phyloP scores from a whole-genome alignment of 2,329 filamentous ascomycete genomes.

The Albophoma yamanashiensis region DNA sequence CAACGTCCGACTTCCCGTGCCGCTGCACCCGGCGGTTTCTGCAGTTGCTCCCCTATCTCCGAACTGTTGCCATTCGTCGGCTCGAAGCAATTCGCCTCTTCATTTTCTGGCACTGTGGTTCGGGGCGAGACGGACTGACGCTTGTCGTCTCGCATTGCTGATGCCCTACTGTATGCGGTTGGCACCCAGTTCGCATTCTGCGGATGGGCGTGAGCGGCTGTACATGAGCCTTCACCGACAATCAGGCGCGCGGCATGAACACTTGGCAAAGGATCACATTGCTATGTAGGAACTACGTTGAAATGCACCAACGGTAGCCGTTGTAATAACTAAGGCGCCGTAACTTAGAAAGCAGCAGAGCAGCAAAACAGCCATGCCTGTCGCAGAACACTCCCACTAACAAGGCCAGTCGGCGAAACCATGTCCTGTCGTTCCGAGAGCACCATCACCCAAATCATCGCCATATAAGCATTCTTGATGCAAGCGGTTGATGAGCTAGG shows the following conservation, averaged over 20 bases:
- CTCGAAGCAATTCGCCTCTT: not conserved
- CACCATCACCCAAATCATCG: not conserved
- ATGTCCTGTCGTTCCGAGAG: not conserved
- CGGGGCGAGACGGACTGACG: not conserved
- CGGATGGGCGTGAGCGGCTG: too few relatives aligned
- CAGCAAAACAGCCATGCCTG: not conserved
- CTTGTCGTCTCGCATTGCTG: too few relatives aligned
- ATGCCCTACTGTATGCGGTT: too few relatives aligned
- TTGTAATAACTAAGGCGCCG: not conserved
- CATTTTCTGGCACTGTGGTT: too few relatives aligned
- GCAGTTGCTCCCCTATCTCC: not conserved
- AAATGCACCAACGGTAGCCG: not conserved
- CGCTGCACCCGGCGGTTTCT: not conserved
- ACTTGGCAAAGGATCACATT: not conserved
- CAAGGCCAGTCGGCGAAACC: not conserved
- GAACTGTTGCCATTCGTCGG: not conserved
- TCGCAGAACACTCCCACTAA: not conserved
- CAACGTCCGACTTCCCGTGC: not conserved
- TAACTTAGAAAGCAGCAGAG: too few relatives aligned
- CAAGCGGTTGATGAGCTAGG: not conserved
- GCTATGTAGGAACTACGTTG: not conserved
- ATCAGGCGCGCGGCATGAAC: not conserved
- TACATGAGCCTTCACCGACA: too few relatives aligned
- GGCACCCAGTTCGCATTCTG: not conserved
- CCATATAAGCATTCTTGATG: not conserved